These are phyloP conservation scores for Eutrema yunnanense DNA, from an alignment of 345 rosid species.

Conservation along the genomic window DNA sequence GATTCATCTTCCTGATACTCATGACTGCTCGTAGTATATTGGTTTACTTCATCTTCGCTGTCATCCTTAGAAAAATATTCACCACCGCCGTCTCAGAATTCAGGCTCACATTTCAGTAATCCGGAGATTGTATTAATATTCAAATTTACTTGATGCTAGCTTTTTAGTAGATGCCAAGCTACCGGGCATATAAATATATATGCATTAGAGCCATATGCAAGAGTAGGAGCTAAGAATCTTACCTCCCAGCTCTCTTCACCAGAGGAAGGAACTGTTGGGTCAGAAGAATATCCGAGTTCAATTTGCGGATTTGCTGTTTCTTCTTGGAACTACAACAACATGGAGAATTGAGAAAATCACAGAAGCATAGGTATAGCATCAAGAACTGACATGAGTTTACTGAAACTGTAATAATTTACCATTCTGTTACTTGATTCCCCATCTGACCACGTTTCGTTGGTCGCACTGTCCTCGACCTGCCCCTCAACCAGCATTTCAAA, in stretches of 20 bases:
- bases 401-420: conserved; percentile 12
- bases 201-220: not conserved
- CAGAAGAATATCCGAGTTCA: conserved; percentile 20
- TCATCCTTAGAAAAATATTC: conserved; percentile 15
- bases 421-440: conserved; percentile 35
- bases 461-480: conserved; percentile 51
- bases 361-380: conserved; percentile 16
- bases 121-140: not conserved
- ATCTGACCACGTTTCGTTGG: conserved; percentile 28
- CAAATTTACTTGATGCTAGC: not conserved
- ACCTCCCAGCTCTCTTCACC: conserved; percentile 36
- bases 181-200: not conserved
- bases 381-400: conserved; percentile 5
- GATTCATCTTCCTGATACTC: conserved; percentile 19
- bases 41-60: conserved; percentile 26
- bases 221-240: conserved; percentile 11
- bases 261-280: conserved; percentile 25
- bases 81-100: conserved; percentile 1
- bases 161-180: not conserved
- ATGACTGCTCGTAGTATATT: conserved; percentile 14
- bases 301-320: conserved; percentile 25
- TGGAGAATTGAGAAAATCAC: conserved; percentile 6
- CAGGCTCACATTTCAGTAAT: not conserved
- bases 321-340: conserved; percentile 37
- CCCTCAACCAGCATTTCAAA: conserved; percentile 19